phyloP scores from a whole-genome alignment of 164 flowering plant genomes.

The Tetrastigma voinierianum region DNA sequence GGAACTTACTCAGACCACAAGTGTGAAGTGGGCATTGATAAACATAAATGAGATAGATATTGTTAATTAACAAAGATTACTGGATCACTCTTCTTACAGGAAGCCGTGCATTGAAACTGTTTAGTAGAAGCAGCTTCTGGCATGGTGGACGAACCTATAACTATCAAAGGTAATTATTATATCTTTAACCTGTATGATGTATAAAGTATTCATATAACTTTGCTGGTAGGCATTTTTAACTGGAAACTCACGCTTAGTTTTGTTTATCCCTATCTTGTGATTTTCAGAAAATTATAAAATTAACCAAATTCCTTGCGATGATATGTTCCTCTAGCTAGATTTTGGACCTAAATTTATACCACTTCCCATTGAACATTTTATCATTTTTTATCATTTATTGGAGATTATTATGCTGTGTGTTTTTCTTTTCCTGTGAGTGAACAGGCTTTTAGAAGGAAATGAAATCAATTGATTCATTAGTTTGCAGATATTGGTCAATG shows the following conservation, averaged over 20 bases:
- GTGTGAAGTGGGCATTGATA: constrained; percentile 87
- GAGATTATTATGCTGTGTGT: too few species aligned
- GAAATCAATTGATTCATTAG: constrained; percentile 77
- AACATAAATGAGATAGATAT: constrained; percentile 98
- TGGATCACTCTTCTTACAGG: constrained; percentile 84
- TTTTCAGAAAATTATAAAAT: background rate
- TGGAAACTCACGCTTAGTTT: too few species aligned
- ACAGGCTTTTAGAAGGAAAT: constrained; percentile 92
- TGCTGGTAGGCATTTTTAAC: too few species aligned
- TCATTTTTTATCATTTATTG: too few species aligned
- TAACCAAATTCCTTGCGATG: too few species aligned
- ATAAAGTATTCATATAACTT: too few species aligned
- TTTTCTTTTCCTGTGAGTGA: too few species aligned
- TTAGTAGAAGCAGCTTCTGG: constrained; percentile 70
- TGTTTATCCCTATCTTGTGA: background rate
- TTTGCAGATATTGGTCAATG: constrained; percentile 72
- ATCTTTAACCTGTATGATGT: background rate
- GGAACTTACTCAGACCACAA: constrained; percentile 82
- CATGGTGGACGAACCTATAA: constrained; percentile 67
- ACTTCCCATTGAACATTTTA: too few species aligned
- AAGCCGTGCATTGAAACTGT: constrained; percentile 85
- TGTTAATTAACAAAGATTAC: constrained; percentile 96
- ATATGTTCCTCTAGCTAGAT: too few species aligned
- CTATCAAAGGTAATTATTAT: constrained; percentile 71
- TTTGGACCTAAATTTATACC: too few species aligned